These are phyloP conservation scores for Yamadazyma mexicana DNA, from an alignment of 1,139 yeast genomes.

Conservation along the genomic window DNA sequence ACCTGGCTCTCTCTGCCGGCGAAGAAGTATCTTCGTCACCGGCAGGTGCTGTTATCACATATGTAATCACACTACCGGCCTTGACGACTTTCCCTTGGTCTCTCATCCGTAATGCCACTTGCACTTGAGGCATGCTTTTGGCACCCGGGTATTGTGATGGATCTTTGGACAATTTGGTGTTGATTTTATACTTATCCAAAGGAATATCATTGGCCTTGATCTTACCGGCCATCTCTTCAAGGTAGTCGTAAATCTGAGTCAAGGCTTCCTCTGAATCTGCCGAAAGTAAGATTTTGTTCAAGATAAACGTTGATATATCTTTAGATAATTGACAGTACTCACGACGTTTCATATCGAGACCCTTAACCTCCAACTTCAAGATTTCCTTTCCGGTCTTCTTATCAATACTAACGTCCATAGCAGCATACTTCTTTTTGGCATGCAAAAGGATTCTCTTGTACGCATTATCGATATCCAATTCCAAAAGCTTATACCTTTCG, in stretches of 20 bases:
- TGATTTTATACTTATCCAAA: conserved; percentile 66
- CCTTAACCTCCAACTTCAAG: conserved; percentile 80
- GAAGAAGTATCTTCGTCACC: conserved; percentile 36
- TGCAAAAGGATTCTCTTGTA: conserved; percentile 83
- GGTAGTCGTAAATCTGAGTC: conserved; percentile 67
- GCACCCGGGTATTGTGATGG: conserved; percentile 76
- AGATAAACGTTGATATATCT: conserved; percentile 76
- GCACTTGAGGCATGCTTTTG: conserved; percentile 88
- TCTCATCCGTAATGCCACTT: conserved; percentile 81
- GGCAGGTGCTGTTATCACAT: conserved; percentile 59
- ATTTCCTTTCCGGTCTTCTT: conserved; percentile 52
- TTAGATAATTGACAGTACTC: conserved; percentile 93
- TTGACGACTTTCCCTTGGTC: conserved; percentile 80
- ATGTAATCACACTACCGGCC: conserved; percentile 90
- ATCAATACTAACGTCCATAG: conserved; percentile 59
- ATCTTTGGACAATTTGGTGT: conserved; percentile 74
- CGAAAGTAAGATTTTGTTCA: conserved; percentile 71
- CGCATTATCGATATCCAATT: conserved; percentile 93
- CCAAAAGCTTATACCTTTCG: conserved; percentile 82
- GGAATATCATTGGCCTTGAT: conserved; percentile 63
- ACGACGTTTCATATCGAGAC: conserved; percentile 95
- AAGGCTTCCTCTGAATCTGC: conserved; percentile 78
- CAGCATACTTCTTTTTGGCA: conserved; percentile 98
- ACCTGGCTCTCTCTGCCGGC: conserved; percentile 77
- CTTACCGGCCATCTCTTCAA: conserved; percentile 60